Percentiles rank a stretch among this genome's conserved stretches.
phyloP scores from a whole-genome alignment of 2,329 filamentous ascomycete genomes.

The Colletotrichum costaricense region DNA sequence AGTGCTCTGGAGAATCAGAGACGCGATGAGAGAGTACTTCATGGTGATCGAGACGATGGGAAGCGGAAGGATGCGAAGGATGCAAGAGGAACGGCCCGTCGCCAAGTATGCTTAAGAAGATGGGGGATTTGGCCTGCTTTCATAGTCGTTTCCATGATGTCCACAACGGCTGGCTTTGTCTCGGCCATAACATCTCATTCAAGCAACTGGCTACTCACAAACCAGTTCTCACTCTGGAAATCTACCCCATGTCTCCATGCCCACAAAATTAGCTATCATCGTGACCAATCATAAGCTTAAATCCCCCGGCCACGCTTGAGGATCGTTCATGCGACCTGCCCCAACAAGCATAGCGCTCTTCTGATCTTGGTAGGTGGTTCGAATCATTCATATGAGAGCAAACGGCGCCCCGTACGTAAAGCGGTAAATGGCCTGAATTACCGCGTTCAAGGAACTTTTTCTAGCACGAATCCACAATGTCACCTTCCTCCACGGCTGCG shows the following conservation, averaged over 20 bases:
- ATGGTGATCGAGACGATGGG: neutral
- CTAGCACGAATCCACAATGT: neutral
- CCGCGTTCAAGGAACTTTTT: neutral
- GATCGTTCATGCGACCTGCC: conserved; percentile 4
- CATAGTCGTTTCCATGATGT: neutral
- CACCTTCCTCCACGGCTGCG: conserved; percentile 13
- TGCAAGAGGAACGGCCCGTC: neutral
- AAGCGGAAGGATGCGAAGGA: neutral
- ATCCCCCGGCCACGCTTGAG: neutral
- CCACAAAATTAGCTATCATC: neutral
- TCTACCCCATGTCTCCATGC: neutral
- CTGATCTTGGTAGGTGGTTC: neutral
- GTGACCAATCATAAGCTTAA: neutral
- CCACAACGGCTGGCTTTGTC: neutral
- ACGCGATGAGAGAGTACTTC: conserved; percentile 29
- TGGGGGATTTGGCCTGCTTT: neutral
- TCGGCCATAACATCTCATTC: neutral
- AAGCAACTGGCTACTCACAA: neutral
- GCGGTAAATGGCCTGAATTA: neutral
- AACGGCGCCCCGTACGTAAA: neutral
- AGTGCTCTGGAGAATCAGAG: conserved; percentile 24
- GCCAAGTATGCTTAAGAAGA: neutral
- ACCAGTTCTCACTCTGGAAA: neutral
- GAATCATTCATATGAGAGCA: neutral
- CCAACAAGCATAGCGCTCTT: neutral